Evolutionary conservation across 306 rosid species (phyloP).

Genomic region (Aeschynomene evenia): DNA sequence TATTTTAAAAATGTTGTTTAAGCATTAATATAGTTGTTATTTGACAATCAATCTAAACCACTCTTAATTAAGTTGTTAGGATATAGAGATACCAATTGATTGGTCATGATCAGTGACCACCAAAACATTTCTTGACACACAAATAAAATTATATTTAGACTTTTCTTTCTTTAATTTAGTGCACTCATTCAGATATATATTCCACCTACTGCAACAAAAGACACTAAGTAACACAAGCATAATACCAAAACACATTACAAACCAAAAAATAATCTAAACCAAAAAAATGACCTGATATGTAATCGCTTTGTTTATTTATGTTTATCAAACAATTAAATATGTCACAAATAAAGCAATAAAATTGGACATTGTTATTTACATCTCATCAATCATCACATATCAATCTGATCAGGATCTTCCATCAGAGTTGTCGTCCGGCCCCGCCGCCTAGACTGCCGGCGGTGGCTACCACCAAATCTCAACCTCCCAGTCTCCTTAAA

Average conservation of each 20-base stretch:
- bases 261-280: neutral
- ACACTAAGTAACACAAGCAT: conserved; percentile 24
- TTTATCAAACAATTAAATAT: conserved; percentile 1
- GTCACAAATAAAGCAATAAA: neutral
- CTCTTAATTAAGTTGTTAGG: neutral
- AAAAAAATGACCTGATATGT: neutral
- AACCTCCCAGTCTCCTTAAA: conserved; percentile 76
- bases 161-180: conserved; percentile 17
- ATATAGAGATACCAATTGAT: neutral
- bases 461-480: conserved; percentile 83
- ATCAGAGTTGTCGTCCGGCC: conserved; percentile 31
- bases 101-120: neutral
- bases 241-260: conserved; percentile 4
- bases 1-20: neutral
- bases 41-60: neutral
- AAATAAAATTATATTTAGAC: conserved; percentile 22
- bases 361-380: conserved; percentile 32
- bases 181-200: conserved; percentile 22
- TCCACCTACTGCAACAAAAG: conserved; percentile 27
- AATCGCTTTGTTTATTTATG: conserved; percentile 19
- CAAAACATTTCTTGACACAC: neutral
- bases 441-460: conserved; percentile 51
- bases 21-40: neutral
- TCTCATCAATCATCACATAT: conserved; percentile 31
- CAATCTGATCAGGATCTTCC: conserved; percentile 25